Conservation (phyloP, 768 basidiomycete genomes). For the Boletus tomentosulus region DNA sequence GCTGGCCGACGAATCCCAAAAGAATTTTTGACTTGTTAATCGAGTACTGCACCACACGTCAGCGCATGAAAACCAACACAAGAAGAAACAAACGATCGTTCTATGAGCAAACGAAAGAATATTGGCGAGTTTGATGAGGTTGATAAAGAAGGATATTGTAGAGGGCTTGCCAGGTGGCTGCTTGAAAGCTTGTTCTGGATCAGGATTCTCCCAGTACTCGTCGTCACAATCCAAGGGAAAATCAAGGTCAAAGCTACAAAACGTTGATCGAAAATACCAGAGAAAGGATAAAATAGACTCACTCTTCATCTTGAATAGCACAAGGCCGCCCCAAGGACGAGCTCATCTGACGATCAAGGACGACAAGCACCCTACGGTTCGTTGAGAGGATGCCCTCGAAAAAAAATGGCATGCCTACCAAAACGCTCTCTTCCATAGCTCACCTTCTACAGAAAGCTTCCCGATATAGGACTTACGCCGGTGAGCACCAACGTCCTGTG, state of each 20-base stretch:
- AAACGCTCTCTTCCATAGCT: constrained; percentile 57
- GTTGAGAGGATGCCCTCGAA: background rate
- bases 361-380: constrained; percentile 26
- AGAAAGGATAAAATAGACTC: constrained; percentile 20
- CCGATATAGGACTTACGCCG: constrained; percentile 32
- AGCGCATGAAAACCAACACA: background rate
- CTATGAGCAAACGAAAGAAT: constrained; percentile 59
- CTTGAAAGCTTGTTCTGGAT: constrained; percentile 47
- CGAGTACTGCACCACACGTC: constrained; percentile 49
- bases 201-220: constrained; percentile 57
- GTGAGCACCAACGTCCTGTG: constrained; percentile 59
- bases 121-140: constrained; percentile 52
- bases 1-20: constrained; percentile 43
- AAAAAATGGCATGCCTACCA: constrained; percentile 28
- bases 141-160: constrained; percentile 48
- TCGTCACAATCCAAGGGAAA: constrained; percentile 65
- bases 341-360: constrained; percentile 32
- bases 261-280: background rate
- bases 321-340: constrained; percentile 61
- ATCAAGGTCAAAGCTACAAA: constrained; percentile 55
- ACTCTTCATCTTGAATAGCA: constrained; percentile 71
- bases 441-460: constrained; percentile 43
- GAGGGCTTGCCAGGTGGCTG: constrained; percentile 63
- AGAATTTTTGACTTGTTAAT: constrained; percentile 60
- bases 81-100: constrained; percentile 46